Evolutionary conservation across 352 stramenopile species (phyloP).

Genomic region (Aphanomyces stellatus): DNA sequence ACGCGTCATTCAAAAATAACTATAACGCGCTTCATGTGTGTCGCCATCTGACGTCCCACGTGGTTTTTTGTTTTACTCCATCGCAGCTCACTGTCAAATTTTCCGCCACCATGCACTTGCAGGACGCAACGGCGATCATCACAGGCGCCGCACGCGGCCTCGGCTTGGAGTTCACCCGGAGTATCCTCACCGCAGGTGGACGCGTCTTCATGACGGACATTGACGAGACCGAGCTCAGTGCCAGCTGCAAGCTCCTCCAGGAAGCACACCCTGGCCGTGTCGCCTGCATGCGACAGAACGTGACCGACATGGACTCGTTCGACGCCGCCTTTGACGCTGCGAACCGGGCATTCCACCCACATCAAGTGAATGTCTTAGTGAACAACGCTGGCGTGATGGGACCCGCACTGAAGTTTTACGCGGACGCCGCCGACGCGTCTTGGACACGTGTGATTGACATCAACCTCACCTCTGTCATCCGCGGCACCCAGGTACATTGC

Average conservation of each 20-base stretch:
- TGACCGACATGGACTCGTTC: constrained; percentile 59
- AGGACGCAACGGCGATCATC: constrained; percentile 52
- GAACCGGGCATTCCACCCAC: constrained; percentile 41
- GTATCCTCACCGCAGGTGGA: constrained; percentile 39
- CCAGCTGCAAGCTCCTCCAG: constrained; percentile 47
- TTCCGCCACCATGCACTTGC: constrained; percentile 47
- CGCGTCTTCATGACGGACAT: constrained; percentile 74
- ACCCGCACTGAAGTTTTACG: constrained; percentile 26
- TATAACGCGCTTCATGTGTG: too few species aligned
- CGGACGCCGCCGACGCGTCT: constrained; percentile 26
- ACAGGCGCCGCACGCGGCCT: constrained; percentile 62
- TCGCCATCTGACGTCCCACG: too few species aligned
- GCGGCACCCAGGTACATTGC: constrained; percentile 40
- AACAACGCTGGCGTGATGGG: constrained; percentile 74
- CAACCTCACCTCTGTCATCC: constrained; percentile 56
- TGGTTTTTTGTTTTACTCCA: too few species aligned
- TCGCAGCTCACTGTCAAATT: neutral
- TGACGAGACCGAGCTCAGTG: constrained; percentile 46
- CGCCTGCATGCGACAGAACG: constrained; percentile 57
- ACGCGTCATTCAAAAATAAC: too few species aligned
- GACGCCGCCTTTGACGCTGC: constrained; percentile 47
- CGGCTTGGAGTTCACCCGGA: constrained; percentile 49
- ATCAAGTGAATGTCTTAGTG: constrained; percentile 56
- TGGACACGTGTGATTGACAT: constrained; percentile 67
- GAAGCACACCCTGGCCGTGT: constrained; percentile 44